A percentile compares a stretch with the other conserved stretches of the same genome.
These are phyloP conservation scores for Leccinum subrobustum DNA, from an alignment of 1,284 basidiomycete species.

Conservation along the genomic window DNA sequence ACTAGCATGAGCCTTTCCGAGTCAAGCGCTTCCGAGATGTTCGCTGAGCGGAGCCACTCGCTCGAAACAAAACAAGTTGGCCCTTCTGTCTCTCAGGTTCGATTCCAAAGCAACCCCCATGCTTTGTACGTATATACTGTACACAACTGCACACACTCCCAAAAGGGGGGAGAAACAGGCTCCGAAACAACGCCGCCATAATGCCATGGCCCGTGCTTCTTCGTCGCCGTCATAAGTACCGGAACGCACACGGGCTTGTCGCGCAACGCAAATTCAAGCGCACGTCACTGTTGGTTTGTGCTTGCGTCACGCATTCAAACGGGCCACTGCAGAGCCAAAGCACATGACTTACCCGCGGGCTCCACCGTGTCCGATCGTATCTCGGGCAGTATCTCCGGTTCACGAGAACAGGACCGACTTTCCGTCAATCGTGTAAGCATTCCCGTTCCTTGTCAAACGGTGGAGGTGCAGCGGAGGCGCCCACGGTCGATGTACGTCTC, in stretches of 20 bases:
- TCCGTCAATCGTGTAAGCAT: background rate
- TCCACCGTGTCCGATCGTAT: slow-evolving; percentile 1
- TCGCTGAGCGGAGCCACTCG: background rate
- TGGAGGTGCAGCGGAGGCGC: slow-evolving; percentile 1
- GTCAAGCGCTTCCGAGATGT: background rate
- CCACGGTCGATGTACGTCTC: background rate
- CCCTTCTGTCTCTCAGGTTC: background rate
- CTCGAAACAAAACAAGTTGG: background rate
- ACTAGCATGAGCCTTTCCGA: background rate
- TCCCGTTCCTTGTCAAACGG: background rate
- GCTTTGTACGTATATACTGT: slow-evolving; percentile 7
- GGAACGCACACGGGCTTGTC: background rate
- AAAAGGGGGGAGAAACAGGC: background rate
- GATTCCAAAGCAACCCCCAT: background rate
- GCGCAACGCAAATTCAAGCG: background rate
- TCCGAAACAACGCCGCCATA: background rate
- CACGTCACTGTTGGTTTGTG: background rate
- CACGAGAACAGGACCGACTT: background rate
- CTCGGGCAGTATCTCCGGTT: slow-evolving; percentile 8
- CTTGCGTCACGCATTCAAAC: background rate
- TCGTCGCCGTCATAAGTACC: slow-evolving; percentile 1
- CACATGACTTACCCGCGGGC: background rate
- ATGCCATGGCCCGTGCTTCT: background rate
- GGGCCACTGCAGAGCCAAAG: background rate
- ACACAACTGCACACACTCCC: background rate